A percentile compares a stretch with the other conserved stretches of the same genome.
These are phyloP conservation scores for Mycena belliarum DNA, from an alignment of 768 basidiomycete species.

Conservation along the genomic window DNA sequence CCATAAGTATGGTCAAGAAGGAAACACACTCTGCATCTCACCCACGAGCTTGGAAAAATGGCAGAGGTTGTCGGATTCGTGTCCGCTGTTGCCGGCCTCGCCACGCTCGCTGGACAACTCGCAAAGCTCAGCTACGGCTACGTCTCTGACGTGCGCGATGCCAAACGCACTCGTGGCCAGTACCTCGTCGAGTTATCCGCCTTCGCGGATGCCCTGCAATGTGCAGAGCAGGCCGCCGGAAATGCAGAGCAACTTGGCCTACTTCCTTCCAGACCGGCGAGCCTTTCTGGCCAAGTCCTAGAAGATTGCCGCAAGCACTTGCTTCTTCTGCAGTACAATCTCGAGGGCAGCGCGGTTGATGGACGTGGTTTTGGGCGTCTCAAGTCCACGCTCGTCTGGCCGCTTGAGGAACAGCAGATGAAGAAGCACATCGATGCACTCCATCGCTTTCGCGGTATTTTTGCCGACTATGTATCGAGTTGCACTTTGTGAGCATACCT, in stretches of 20 bases:
- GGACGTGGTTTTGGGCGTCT: background rate
- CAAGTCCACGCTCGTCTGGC: background rate
- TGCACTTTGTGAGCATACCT: background rate
- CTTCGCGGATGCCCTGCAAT: background rate
- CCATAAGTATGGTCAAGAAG: too few relatives aligned
- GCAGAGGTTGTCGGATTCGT: background rate
- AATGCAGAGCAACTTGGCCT: background rate
- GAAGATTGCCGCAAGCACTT: slow-evolving; percentile 3
- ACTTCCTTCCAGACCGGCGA: background rate
- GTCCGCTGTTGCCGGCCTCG: slow-evolving; percentile 1
- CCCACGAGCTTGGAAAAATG: background rate
- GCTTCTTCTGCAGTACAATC: background rate
- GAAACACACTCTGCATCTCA: too few relatives aligned
- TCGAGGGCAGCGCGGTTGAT: background rate
- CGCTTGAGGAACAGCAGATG: slow-evolving; percentile 2
- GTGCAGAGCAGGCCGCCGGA: background rate
- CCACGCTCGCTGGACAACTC: slow-evolving; percentile 3
- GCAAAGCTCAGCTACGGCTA: slow-evolving; percentile 6
- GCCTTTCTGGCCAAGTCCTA: background rate
- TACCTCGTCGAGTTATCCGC: slow-evolving; percentile 5
- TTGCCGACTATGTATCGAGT: slow-evolving; percentile 1
- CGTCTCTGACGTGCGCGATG: slow-evolving; percentile 6
- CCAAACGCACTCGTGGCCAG: slow-evolving; percentile 3
- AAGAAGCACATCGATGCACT: slow-evolving; percentile 6
- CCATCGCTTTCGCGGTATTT: slow-evolving; percentile 4